Base-by-base conservation (phyloP, 129 eudicot genomes). In the Kitagawia praeruptora region DNA sequence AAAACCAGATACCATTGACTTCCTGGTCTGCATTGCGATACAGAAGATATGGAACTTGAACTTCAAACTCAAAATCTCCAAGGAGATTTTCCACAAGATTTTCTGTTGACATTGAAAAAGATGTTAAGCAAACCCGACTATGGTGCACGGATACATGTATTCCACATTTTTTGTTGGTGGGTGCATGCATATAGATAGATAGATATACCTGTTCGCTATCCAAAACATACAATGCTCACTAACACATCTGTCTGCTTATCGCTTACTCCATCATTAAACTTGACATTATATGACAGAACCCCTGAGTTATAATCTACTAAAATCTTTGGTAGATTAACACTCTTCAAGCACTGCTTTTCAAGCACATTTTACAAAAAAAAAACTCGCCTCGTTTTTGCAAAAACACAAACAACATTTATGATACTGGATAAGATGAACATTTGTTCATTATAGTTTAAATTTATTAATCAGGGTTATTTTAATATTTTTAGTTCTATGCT, bases 1-100 rank as follows among this genome's bases (percentile, higher is more conserved):
- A 91, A 85, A 91, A 91, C 97, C 97, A 91, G 49, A 91, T 85
- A 38, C 97, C 97, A 81, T 91, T 91, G 18, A 91, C 97, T 84
- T 91, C 93, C 81, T 91, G 92, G 78, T 91, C 85, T 42, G 91
- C 90, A 78, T 91, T 91, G 19, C 91, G 88, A 69, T 91, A 91
- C 34, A 91, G 53, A 15, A 91, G 85, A 89, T 91, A 91, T 38
- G 97, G 97, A 48, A 79, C 69, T 87, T 91, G 93, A 80, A 91
- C 83, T 78, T 91, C 97, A 77, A 77, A 91, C 86, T 91, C 97
- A 76, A 91, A 91, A 78, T 89, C 91, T 70, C 93, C 92, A 27
- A 87, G 78, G 73, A 91, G 90, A 83, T 91, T 85, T 86, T 91
- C 97, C 85, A 91, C 93, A 70, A 89, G 92, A 82, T 91, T 91